Conservation (phyloP, 2,329 filamentous ascomycete species). For the Neoarthrinium moseri region DNA sequence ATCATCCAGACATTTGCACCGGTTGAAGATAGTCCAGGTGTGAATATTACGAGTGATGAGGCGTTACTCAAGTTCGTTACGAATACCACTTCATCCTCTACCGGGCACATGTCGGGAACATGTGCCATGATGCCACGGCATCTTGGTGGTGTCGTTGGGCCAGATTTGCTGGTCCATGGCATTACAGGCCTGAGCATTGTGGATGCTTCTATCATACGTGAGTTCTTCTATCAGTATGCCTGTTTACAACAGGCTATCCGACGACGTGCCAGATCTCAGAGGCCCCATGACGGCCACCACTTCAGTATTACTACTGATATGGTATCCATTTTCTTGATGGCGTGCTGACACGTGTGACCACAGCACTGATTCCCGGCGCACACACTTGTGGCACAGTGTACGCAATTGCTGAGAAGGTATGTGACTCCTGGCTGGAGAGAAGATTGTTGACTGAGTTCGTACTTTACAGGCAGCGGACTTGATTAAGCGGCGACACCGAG, state of each 20-base stretch:
- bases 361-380: constrained; percentile 27
- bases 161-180: constrained; percentile 30
- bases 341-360: no score
- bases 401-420: constrained; percentile 1
- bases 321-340: no score
- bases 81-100: not conserved
- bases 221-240: no score
- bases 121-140: constrained; percentile 31
- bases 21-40: not conserved
- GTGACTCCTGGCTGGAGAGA: not conserved
- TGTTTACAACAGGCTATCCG: no score
- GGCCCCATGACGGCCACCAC: no score
- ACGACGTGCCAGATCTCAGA: no score
- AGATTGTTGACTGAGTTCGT: not conserved
- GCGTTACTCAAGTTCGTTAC: not conserved
- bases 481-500: no score
- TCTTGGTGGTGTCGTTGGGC: constrained; percentile 33
- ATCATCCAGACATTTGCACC: not conserved
- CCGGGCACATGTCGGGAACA: constrained; percentile 21
- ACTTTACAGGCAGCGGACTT: not conserved
- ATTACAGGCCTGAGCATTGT: constrained; percentile 32
- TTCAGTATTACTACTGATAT: no score
- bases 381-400: not conserved
- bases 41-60: not conserved
- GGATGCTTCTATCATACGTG: constrained; percentile 33